Conservation (phyloP, 2,329 filamentous ascomycete genomes). For the Coleophoma eucalyptorum region DNA sequence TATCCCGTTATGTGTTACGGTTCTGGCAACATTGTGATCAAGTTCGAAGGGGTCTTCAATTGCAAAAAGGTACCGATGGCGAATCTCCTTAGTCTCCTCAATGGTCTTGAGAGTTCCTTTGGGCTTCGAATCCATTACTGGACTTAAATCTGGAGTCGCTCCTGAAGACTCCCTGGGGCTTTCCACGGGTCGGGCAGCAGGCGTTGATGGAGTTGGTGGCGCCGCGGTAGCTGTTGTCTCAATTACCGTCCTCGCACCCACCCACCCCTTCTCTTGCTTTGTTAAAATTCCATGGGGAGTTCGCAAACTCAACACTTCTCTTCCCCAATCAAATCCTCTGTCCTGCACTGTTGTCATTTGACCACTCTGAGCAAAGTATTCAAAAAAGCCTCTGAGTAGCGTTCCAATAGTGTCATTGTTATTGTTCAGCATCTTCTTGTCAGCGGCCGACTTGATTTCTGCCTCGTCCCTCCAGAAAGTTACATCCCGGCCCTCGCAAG, state of each 20-base stretch:
- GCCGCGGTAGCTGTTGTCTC: slow-evolving; percentile 40
- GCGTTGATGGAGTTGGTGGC: slow-evolving; percentile 16
- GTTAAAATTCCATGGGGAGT: slow-evolving; percentile 64
- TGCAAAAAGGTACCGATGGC: slow-evolving; percentile 78
- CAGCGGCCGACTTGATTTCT: slow-evolving; percentile 60
- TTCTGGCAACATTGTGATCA: slow-evolving; percentile 84
- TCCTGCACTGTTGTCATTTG: slow-evolving; percentile 44
- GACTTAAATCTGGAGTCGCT: slow-evolving; percentile 1
- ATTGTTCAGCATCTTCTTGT: slow-evolving; percentile 53
- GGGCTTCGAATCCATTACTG: slow-evolving; percentile 4
- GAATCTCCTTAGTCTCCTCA: slow-evolving; percentile 57
- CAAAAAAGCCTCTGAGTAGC: slow-evolving; percentile 80
- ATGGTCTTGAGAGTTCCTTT: slow-evolving; percentile 14
- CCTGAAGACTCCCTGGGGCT: neutral
- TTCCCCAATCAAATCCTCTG: slow-evolving; percentile 74
- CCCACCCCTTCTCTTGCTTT: slow-evolving; percentile 83
- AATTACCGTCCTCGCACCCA: slow-evolving; percentile 69
- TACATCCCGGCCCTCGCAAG: slow-evolving; percentile 64
- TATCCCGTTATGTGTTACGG: slow-evolving; percentile 79
- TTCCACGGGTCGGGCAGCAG: slow-evolving; percentile 2
- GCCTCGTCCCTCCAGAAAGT: slow-evolving; percentile 75
- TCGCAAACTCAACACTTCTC: slow-evolving; percentile 75
- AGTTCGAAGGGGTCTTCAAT: slow-evolving; percentile 91
- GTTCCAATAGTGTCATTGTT: slow-evolving; percentile 69
- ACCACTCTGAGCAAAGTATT: slow-evolving; percentile 70